phyloP scores from a whole-genome alignment of 2,329 filamentous ascomycete genomes.

The Corniculantispora saksenae region DNA sequence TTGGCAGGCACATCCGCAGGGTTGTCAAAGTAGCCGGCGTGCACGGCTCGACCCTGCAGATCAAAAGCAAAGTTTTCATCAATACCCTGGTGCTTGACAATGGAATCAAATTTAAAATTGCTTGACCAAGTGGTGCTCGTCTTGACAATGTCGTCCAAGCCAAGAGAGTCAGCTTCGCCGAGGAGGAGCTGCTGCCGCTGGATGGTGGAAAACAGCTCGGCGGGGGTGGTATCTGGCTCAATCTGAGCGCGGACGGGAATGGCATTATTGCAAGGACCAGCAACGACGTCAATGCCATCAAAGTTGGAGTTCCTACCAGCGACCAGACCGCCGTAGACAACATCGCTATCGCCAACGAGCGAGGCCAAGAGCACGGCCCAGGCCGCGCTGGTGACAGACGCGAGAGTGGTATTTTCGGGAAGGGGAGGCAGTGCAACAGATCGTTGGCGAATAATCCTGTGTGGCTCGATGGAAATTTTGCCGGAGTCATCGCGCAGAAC shows the following conservation, averaged over 20 bases:
- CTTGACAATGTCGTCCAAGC: conserved; percentile 2
- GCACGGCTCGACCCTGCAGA: not conserved
- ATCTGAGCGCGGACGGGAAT: not conserved
- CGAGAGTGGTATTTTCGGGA: not conserved
- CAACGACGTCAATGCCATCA: not conserved
- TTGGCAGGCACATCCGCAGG: not conserved
- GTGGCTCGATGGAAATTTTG: not conserved
- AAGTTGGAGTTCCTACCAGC: not conserved
- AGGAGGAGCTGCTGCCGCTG: not conserved
- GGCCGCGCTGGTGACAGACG: not conserved
- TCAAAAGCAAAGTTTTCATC: not conserved
- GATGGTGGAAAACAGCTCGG: not conserved
- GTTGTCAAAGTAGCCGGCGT: not conserved
- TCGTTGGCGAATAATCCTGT: not conserved
- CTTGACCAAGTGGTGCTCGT: not conserved
- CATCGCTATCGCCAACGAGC: not conserved
- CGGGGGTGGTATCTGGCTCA: not conserved
- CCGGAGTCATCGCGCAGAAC: not conserved
- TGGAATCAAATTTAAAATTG: not conserved
- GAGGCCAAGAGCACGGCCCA: not conserved
- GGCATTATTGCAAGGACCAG: not conserved
- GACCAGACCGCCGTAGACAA: not conserved
- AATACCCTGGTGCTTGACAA: conserved; percentile 4
- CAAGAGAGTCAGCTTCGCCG: not conserved
- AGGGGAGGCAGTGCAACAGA: not conserved